phyloP scores from a whole-genome alignment of 306 rosid genomes.

The Cercis canadensis region DNA sequence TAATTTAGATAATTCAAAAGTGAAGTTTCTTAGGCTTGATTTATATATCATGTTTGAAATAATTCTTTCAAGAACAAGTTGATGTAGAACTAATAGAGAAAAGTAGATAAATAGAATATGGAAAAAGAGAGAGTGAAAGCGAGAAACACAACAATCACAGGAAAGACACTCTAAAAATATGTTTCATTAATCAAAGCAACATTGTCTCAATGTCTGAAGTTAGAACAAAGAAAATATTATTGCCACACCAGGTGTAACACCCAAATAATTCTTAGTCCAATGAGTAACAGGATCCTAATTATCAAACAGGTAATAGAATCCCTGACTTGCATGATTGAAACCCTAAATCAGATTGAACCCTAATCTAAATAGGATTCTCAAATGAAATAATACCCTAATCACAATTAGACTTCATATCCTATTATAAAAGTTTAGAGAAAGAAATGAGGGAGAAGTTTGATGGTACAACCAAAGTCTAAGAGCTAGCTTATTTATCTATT shows the following conservation, averaged over 20 bases:
- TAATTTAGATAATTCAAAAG: slow-evolving; percentile 6
- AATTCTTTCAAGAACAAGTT: background rate
- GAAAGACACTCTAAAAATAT: background rate
- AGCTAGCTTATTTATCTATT: background rate
- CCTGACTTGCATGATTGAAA: background rate
- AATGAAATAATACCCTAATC: background rate
- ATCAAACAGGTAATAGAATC: background rate
- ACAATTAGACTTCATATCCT: slow-evolving; percentile 14
- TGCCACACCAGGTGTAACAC: background rate
- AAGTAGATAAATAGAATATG: background rate
- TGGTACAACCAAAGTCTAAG: background rate
- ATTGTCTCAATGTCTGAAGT: background rate
- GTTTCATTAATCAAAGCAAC: background rate
- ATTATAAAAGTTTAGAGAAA: background rate
- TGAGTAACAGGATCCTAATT: background rate
- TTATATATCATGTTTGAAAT: background rate
- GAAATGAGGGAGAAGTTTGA: background rate
- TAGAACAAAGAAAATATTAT: too few relatives aligned
- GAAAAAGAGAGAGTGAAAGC: background rate
- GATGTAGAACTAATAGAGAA: background rate
- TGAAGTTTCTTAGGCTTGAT: slow-evolving; percentile 10
- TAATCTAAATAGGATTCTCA: background rate
- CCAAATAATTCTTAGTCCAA: background rate
- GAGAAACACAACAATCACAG: background rate
- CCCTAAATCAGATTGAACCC: slow-evolving; percentile 4